Conservation (phyloP, 2,329 filamentous ascomycete genomes). For the Aspergillus floridensis region DNA sequence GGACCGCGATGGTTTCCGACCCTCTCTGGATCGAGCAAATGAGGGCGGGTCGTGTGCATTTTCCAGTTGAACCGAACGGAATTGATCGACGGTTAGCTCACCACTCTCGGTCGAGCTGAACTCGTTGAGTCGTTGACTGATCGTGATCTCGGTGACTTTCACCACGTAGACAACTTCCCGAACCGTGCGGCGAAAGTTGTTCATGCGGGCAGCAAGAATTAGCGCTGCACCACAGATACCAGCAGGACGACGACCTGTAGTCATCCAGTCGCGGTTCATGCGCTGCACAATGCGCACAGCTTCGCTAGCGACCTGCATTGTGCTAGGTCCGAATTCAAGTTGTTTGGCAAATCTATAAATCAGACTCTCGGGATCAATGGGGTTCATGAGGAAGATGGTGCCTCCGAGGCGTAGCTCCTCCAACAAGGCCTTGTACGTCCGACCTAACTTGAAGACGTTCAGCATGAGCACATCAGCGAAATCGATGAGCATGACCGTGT, state of each 20-base stretch:
- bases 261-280: constrained; percentile 98
- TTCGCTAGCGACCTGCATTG: constrained; percentile 80
- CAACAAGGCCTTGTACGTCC: constrained; percentile 81
- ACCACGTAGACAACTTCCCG: constrained; percentile 97
- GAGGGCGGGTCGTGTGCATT: constrained; percentile 78
- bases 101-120: constrained; percentile 86
- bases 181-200: constrained; percentile 91
- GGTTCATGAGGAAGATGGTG: constrained; percentile 67
- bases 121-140: constrained; percentile 86
- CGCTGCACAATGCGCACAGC: constrained; percentile 83
- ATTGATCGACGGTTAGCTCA: constrained; percentile 82
- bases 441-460: constrained; percentile 89
- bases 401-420: constrained; percentile 53
- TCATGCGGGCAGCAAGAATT: constrained; percentile 93
- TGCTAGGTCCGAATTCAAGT: constrained; percentile 82
- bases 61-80: constrained; percentile 58
- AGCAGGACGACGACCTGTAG: constrained; percentile 86
- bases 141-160: constrained; percentile 91
- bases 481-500: constrained; percentile 91
- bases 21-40: constrained; percentile 60
- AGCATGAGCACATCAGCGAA: constrained; percentile 80
- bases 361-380: constrained; percentile 82
- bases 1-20: constrained; percentile 52
- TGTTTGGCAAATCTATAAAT: constrained; percentile 88
- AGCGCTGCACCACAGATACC: constrained; percentile 93